These are phyloP conservation scores for Chamaecrista fasciculata DNA, from an alignment of 306 rosid genomes.

Conservation along the genomic window DNA sequence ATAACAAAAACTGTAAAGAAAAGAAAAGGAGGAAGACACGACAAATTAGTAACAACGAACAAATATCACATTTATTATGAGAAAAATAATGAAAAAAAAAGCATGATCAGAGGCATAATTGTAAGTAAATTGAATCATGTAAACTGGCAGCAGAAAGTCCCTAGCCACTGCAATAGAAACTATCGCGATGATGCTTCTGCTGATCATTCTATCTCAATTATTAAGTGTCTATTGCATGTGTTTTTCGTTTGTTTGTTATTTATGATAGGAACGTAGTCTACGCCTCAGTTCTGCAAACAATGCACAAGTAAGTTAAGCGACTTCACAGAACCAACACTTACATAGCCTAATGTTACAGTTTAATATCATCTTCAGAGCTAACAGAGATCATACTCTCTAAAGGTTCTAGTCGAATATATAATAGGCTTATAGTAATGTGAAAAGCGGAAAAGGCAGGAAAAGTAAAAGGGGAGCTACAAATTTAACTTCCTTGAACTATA, in stretches of 20 bases:
- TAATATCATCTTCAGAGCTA: background rate
- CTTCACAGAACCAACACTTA: background rate
- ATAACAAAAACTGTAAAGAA: conserved; percentile 26
- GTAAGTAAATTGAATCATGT: background rate
- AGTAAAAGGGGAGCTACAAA: too few relatives aligned
- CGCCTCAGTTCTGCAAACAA: conserved; percentile 4
- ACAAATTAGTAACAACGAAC: conserved; percentile 7
- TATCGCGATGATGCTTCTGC: background rate
- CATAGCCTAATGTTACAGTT: background rate
- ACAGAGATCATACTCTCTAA: background rate
- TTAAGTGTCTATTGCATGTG: background rate
- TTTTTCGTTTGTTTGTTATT: background rate
- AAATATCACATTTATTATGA: background rate
- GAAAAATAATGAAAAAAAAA: background rate
- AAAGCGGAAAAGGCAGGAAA: background rate
- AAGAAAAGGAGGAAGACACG: conserved; percentile 18
- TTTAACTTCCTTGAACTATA: too few relatives aligned
- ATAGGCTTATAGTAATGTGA: background rate
- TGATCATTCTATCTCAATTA: background rate
- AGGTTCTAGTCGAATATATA: background rate
- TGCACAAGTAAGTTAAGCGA: background rate
- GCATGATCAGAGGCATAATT: background rate
- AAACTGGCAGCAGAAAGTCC: conserved; percentile 2
- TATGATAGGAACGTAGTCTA: background rate
- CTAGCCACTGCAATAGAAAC: background rate